Base-by-base conservation (phyloP, 1,284 basidiomycete species). In the Sparassis latifolia region DNA sequence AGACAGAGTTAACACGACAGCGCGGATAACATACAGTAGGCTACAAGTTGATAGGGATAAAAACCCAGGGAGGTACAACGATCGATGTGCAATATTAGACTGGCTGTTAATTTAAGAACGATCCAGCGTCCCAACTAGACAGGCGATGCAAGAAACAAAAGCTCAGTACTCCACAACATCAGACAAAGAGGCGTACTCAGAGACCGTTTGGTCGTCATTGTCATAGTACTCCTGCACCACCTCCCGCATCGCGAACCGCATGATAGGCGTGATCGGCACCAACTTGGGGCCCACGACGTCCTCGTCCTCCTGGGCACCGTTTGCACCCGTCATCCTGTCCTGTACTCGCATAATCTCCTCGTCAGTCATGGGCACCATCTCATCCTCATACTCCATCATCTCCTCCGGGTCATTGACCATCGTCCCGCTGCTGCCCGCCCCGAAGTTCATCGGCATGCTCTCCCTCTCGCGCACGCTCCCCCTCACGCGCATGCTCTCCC, bases 141-240 rank as follows among this genome's bases (percentile, higher is more conserved):
- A 42, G 20, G 20, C 43, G 43, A 5, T 38, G 9, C 33, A 20
- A 20, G 20, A 20, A 20, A 20, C 20, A 1, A 20, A 20, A 20
- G 20, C 41, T 73, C 60, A 86, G 58, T 86, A 87, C 65, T 87
- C 85, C 53, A 84, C 81, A 9, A 84, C 76, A 52, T 86, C 85
- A 27, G 79, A 78, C 47, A 86, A 66, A 10, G 83, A 86, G 10
- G 81, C 82, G 58, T 87, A 87, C 54, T 88, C 85, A 12, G 84
- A 86, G 33, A 80, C 74, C n/a, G 82, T 81, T 59, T 77, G 76
- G 55, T 86, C 83, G 55, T 85, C 81, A 56, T 89, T 77, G 57
- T 85, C 83, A 56, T 86, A 82, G 58, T 89, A 89, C 66, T 91
- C 89, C 60, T 79, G 75, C 28, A 90, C 77, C 10, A 91, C 88